Base-by-base conservation (phyloP, 1,284 basidiomycete species). In the Vanrija humicola region DNA sequence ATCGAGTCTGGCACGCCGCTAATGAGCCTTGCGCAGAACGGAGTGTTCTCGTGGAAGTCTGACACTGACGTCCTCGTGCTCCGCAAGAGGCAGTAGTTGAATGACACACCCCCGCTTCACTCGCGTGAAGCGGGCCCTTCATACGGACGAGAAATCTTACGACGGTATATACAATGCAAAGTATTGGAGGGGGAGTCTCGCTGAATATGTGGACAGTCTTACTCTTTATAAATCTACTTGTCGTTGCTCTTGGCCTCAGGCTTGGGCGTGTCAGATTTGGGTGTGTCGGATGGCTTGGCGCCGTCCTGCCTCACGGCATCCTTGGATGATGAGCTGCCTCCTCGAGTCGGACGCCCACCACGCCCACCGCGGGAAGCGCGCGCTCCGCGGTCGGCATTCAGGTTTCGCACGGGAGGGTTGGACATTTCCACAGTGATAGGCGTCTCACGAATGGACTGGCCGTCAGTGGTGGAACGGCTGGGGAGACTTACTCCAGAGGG, bases 401-500 rank as follows among this genome's bases (percentile, higher is more conserved):
- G 38, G 15, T 54, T 55, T 23, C 66, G 63, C 3, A 60, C 48
- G n/a, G 69, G 72, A 15, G 74, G 73, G 62, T 75, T 75, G 26
- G 74, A 75, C 6, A 66, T 75, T 74, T 43, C 68, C 55, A 56
- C 79, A 64, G 52, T 77, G 73, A 69, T 79, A 48, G 52, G 75
- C 70, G 56, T 72, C 68, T 58, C 80, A 67, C 47, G 66, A 48
- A 76, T 70, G 2, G 54, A 60, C 72, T 74, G 54, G 5, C 5
- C 14, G 42, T 56, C 44, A 54, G 52, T 26, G 3, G 1, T 21
- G 8, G 4, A 10, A 14, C 12, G 9, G 8, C 7, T 14, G 6
- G 19, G 9, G 34, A 16, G n/a, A 75, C 80, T 57, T 63, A 89
- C 89, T 72, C 85, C 84, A 7, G 55, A 56, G 15, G 80, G 82